Evolutionary conservation across 2,329 filamentous ascomycete genomes (phyloP), one percentile per base, ranked within the genome.

Genomic region (Teratosphaeria viscida): DNA sequence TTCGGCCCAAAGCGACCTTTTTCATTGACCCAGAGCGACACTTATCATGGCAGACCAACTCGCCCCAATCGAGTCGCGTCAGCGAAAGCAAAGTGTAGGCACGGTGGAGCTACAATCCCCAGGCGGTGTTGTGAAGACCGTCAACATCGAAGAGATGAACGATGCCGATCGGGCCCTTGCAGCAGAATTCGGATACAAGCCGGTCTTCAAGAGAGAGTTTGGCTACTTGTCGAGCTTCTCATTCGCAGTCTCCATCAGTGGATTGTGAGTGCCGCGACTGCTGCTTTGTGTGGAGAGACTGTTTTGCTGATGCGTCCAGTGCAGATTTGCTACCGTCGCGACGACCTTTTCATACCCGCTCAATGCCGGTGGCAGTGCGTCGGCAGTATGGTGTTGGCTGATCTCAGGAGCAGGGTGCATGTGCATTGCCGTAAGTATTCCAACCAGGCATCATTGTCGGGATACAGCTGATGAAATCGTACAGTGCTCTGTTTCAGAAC

Each of bases 141-240:
- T 69, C 2, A 54, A 59, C 43, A 37, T 69, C 32, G 65, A 66
- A 8, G 64, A 68, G 4, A 37, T 69, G 55, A 64, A 62, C 56
- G 67, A 66, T 7, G 67, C 65, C 49, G 67, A 69, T 58, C 57
- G 60, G n/a, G 65, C 64, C 2, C 61, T 70, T 34, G 67, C 66
- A 6, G 67, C 64, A 7, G 62, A 68, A 58, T 69, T 70, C 47
- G 68, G 68, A 37, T 70, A 70, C 66, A 69, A 69, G 62, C 68
- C 67, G 2, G 81, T 83, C 58, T 82, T 83, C 73, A 81, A 82
- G 70, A 78, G 82, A 63, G 81, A 84, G 65, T 85, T 85, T 63
- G 77, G 77, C 59, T 82, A 81, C 59, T 72, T 81, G 14, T 82
- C 82, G 63, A 81, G 80, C 62, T 82, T 85, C 70, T 84, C 81